These are phyloP conservation scores for Physocladia obscura DNA, from an alignment of 192 early-diverging fungal genomes.

Conservation along the genomic window DNA sequence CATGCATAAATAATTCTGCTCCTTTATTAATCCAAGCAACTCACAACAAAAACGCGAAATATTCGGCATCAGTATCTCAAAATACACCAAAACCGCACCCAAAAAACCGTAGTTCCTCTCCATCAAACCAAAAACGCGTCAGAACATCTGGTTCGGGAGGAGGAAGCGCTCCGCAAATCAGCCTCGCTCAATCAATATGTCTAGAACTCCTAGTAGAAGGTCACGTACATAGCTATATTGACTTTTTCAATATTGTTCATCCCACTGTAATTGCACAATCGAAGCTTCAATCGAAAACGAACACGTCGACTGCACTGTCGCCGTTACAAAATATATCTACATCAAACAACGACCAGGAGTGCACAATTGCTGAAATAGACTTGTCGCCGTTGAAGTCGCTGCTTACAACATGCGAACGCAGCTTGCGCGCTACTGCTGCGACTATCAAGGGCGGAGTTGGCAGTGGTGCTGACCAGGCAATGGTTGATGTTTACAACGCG, in stretches of 20 bases:
- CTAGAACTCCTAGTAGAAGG: conserved; percentile 44
- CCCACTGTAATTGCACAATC: not conserved
- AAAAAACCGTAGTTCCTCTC: too few relatives aligned
- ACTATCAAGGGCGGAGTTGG: too few relatives aligned
- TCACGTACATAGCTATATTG: conserved; percentile 41
- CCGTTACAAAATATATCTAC: not conserved
- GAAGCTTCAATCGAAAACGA: not conserved
- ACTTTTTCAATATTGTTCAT: conserved; percentile 44
- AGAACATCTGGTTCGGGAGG: too few relatives aligned
- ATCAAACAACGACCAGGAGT: not conserved
- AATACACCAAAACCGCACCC: too few relatives aligned
- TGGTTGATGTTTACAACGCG: conserved; percentile 38
- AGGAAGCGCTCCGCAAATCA: too few relatives aligned
- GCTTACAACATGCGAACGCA: conserved; percentile 38
- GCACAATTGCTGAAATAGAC: too few relatives aligned
- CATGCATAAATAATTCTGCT: too few relatives aligned
- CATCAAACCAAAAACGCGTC: too few relatives aligned
- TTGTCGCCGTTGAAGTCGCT: conserved; percentile 35
- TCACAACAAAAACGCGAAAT: too few relatives aligned
- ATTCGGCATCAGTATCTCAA: too few relatives aligned
- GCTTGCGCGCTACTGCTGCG: conserved; percentile 22
- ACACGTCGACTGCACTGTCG: not conserved
- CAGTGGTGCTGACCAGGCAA: too few relatives aligned
- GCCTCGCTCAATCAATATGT: conserved; percentile 38
- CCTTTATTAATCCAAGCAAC: too few relatives aligned